A percentile compares a stretch with the other conserved stretches of the same genome.
phyloP scores from a whole-genome alignment of 331 rosid genomes.

The Pyracantha coccinea region DNA sequence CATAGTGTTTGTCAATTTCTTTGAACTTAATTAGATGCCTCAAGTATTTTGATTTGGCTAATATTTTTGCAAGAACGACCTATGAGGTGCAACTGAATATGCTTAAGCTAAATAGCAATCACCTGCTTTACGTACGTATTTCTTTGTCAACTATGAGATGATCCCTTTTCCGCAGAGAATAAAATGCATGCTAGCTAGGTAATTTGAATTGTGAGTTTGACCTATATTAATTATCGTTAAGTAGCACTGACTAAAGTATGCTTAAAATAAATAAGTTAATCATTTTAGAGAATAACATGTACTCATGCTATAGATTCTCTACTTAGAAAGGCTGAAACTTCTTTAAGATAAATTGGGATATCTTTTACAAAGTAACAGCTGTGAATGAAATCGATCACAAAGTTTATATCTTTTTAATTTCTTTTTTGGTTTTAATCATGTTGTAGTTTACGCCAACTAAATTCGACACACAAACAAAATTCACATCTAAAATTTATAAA shows the following conservation, averaged over 20 bases:
- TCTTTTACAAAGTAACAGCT: background rate
- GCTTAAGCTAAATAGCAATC: background rate
- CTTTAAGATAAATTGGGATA: constrained; percentile 2
- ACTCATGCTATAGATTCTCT: constrained; percentile 14
- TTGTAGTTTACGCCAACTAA: background rate
- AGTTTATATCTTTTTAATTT: background rate
- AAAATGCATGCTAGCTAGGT: background rate
- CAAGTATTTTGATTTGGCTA: no score
- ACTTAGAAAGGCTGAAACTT: constrained; percentile 5
- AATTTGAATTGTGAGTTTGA: constrained; percentile 11
- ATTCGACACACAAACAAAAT: background rate
- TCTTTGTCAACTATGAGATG: background rate
- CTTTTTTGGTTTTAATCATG: background rate
- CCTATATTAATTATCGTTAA: background rate
- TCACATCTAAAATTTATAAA: background rate
- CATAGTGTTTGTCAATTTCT: no score
- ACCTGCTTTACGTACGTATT: background rate
- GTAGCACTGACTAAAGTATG: constrained; percentile 4
- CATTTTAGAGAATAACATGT: constrained; percentile 7
- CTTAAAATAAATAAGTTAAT: constrained; percentile 1
- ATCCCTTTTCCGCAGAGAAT: background rate
- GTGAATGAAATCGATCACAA: background rate
- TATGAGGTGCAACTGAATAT: background rate
- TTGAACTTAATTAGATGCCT: no score
- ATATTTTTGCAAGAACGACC: no score